These are phyloP conservation scores for Pythium guiyangense DNA, from an alignment of 352 stramenopile species.

Conservation along the genomic window DNA sequence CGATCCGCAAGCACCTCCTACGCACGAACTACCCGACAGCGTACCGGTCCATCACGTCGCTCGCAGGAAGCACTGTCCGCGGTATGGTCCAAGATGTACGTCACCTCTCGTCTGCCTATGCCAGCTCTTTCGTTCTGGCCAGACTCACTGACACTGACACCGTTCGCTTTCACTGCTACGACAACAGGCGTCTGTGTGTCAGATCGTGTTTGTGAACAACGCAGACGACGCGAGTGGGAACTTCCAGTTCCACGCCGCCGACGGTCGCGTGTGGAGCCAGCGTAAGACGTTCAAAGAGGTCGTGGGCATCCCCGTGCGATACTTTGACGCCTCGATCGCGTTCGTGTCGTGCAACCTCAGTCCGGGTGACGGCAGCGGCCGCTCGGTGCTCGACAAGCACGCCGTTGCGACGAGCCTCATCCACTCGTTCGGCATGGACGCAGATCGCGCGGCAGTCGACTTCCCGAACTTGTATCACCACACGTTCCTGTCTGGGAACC, in stretches of 20 bases:
- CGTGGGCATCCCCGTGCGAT: slow-evolving; percentile 72
- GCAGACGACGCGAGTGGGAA: slow-evolving; percentile 78
- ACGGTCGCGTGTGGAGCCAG: slow-evolving; percentile 71
- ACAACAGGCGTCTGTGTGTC: slow-evolving; percentile 59
- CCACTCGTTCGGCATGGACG: slow-evolving; percentile 79
- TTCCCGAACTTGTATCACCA: slow-evolving; percentile 87
- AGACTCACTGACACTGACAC: background rate
- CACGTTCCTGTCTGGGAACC: slow-evolving; percentile 74
- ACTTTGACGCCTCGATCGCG: slow-evolving; percentile 82
- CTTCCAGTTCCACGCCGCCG: slow-evolving; percentile 59
- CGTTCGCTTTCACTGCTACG: too few species aligned
- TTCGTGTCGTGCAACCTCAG: slow-evolving; percentile 81
- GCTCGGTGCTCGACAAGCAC: slow-evolving; percentile 43
- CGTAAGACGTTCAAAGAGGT: slow-evolving; percentile 74
- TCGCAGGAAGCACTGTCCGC: slow-evolving; percentile 53
- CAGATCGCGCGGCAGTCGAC: slow-evolving; percentile 63
- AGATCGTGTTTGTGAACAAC: slow-evolving; percentile 86
- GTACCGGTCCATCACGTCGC: slow-evolving; percentile 77
- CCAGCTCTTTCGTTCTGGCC: too few species aligned
- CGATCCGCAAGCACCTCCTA: slow-evolving; percentile 65
- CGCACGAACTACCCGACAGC: slow-evolving; percentile 76
- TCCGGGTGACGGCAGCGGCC: slow-evolving; percentile 16
- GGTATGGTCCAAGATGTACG: slow-evolving; percentile 62
- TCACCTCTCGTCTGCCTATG: background rate
- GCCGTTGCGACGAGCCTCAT: slow-evolving; percentile 54